phyloP scores from a whole-genome alignment of 2,329 filamentous ascomycete genomes.

The Basipetospora chlamydospora region DNA sequence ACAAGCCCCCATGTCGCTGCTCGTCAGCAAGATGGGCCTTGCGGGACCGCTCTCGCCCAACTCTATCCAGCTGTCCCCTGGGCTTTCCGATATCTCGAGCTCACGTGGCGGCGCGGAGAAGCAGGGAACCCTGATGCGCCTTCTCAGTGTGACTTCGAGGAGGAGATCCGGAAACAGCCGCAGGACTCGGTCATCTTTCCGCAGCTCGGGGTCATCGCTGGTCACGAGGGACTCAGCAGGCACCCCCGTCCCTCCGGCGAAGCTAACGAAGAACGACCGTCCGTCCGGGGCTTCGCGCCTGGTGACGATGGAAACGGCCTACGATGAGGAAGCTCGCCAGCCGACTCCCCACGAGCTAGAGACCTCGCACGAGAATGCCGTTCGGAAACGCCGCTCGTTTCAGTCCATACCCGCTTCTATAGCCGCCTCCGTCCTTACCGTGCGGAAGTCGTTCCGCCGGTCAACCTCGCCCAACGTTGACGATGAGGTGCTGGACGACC shows the following conservation, averaged over 20 bases:
- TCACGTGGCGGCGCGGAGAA: not conserved
- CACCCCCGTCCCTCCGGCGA: slow-evolving; percentile 1
- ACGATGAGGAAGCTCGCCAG: not conserved
- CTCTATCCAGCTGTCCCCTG: slow-evolving; percentile 14
- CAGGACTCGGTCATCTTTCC: not conserved
- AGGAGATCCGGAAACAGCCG: slow-evolving; percentile 1
- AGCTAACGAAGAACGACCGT: not conserved
- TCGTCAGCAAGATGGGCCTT: slow-evolving; percentile 6
- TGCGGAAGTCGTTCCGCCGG: not conserved
- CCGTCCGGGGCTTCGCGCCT: not conserved
- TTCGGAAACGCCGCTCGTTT: slow-evolving; percentile 7
- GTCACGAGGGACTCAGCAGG: slow-evolving; percentile 1
- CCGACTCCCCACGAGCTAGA: not conserved
- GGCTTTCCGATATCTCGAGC: slow-evolving; percentile 15
- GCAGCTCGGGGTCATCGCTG: slow-evolving; percentile 1
- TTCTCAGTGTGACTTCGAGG: slow-evolving; percentile 3
- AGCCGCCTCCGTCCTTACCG: slow-evolving; percentile 4
- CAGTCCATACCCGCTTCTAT: slow-evolving; percentile 8
- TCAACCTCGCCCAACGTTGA: not conserved
- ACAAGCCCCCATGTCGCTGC: slow-evolving; percentile 11
- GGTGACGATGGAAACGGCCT: not conserved
- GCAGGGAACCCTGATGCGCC: slow-evolving; percentile 2
- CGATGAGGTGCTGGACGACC: not conserved
- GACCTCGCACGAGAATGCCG: not conserved
- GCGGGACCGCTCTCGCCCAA: slow-evolving; percentile 11